Base-by-base conservation (phyloP, 768 basidiomycete species). In the Lactarius indigo region DNA sequence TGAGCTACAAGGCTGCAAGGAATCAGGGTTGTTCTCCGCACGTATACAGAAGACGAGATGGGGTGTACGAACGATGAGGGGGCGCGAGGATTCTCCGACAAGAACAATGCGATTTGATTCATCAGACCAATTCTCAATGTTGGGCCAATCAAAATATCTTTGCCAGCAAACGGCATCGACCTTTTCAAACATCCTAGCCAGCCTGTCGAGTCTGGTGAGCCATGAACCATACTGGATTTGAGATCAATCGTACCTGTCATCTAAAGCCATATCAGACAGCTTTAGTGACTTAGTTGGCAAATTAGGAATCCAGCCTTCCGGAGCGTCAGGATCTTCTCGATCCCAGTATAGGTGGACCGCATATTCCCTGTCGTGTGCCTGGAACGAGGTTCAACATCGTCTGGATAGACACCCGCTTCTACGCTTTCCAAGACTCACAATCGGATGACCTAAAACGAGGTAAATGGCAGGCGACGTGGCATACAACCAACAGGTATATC, bases 91-190 rank as follows among this genome's bases (percentile, higher is more conserved):
- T 56, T 71, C 70, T 26, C 70, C 70, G 12, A 65, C 37, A 28
- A 71, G 68, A 33, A 69, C 68, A 3, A 71, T 63, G 13, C 64
- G 62, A 28, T 18, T 30, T 0, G 70, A 69, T n/a, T 63, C 62
- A 63, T 71, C 70, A 7, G 69, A 65, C 70, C 70, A 71, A 39
- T 65, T 61, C 60, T 69, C 62, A 17, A 69, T 61, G 23, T 50
- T 33, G 8, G 70, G 70, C 62, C 70, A 65, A 13, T 64, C 63
- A 13, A 61, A 50, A 5, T 35, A 64, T 55, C 23, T 44, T 37
- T 63, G 61, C 47, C 63, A 67, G 52, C 37, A 69, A 47, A 65
- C 20, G 1, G 61, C 59, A 17, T 69, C 61, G 20, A 65, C 3
- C 18, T 60, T 60, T 20, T 64, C 68, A 3, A 70, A 28, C 18